Conservation (phyloP, 495 filamentous ascomycete species). For the Thozetella sp. region DNA sequence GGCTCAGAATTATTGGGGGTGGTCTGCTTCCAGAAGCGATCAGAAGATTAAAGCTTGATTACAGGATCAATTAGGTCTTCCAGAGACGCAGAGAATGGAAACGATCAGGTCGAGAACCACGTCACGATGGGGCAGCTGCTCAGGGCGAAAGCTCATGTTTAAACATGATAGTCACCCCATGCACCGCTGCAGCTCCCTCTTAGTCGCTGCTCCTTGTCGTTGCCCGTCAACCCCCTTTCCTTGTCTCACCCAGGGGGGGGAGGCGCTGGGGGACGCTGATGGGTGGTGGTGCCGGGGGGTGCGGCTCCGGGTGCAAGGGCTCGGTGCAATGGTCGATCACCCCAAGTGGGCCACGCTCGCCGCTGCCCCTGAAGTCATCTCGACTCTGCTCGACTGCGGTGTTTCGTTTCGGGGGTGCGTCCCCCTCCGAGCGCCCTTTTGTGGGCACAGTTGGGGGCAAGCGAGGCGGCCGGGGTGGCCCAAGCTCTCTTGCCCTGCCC, state of each 20-base stretch:
- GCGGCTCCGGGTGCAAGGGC: not conserved
- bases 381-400: conserved; percentile 2
- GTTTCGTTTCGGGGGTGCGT: conserved; percentile 17
- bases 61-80: not conserved
- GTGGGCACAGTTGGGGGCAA: not conserved
- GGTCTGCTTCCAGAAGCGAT: not conserved
- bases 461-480: not conserved
- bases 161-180: not conserved
- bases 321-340: conserved; percentile 1
- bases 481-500: too few species aligned
- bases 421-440: not conserved
- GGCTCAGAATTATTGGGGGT: too few species aligned
- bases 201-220: not conserved
- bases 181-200: too few species aligned
- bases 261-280: not conserved
- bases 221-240: too few species aligned
- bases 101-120: not conserved
- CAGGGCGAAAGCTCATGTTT: not conserved
- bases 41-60: not conserved
- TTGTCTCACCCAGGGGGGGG: too few species aligned
- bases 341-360: not conserved
- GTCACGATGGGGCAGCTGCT: not conserved
- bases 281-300: too few species aligned
- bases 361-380: not conserved
- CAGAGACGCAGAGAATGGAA: not conserved